These are phyloP conservation scores for Entophlyctis luteolus DNA, from an alignment of 192 early-diverging fungal species.

Conservation along the genomic window DNA sequence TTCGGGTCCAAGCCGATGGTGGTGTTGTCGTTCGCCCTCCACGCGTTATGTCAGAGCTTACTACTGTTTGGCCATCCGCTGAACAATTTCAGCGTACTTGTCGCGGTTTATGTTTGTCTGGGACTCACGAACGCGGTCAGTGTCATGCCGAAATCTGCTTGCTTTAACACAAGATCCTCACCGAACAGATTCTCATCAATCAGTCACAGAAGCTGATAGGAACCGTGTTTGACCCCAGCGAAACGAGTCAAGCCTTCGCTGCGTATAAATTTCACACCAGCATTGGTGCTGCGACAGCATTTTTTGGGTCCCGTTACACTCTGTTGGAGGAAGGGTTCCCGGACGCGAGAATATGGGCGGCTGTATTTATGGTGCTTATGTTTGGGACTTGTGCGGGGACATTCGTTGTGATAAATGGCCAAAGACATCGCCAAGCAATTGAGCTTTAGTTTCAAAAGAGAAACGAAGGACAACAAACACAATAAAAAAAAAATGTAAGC, in stretches of 20 bases:
- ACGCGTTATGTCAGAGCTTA: not conserved
- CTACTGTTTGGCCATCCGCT: not conserved
- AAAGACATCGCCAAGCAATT: too few relatives aligned
- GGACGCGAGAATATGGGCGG: not conserved
- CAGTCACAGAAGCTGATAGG: conserved; percentile 6
- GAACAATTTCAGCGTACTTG: not conserved
- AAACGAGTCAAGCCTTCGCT: not conserved
- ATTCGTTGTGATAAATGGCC: not conserved
- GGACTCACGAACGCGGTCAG: not conserved
- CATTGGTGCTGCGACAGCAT: not conserved
- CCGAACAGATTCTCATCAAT: conserved; percentile 1
- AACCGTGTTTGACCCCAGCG: not conserved
- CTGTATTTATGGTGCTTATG: not conserved
- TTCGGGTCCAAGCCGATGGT: not conserved
- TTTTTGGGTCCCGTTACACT: not conserved
- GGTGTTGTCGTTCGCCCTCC: not conserved
- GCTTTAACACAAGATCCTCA: not conserved
- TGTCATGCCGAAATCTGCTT: not conserved
- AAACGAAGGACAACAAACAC: too few relatives aligned
- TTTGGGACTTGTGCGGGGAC: not conserved
- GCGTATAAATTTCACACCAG: conserved; percentile 2
- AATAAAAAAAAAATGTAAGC: too few relatives aligned
- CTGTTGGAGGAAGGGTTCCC: not conserved
- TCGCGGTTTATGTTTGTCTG: not conserved
- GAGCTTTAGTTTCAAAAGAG: too few relatives aligned